phyloP scores from a whole-genome alignment of 345 rosid genomes.

The Hypericum perforatum region DNA sequence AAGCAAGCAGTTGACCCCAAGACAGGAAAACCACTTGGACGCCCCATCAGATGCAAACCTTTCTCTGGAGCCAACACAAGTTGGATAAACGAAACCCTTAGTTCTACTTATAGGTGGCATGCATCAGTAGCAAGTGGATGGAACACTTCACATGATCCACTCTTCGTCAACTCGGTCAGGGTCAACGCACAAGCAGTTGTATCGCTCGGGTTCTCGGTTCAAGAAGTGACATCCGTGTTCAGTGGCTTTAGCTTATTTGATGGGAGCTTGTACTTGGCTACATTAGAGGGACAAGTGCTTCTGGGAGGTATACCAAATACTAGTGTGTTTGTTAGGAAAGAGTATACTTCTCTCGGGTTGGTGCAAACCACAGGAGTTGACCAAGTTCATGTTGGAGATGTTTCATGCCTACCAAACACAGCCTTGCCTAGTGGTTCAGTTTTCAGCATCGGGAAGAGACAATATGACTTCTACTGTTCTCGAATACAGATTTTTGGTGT shows the following conservation, averaged over 20 bases:
- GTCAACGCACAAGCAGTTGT: slow-evolving; percentile 20
- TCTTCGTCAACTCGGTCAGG: slow-evolving; percentile 22
- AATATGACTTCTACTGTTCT: slow-evolving; percentile 25
- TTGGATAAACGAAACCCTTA: slow-evolving; percentile 31
- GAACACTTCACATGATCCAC: slow-evolving; percentile 16
- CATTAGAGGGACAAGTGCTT: slow-evolving; percentile 24
- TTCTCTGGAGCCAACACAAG: slow-evolving; percentile 8
- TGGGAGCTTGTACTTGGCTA: slow-evolving; percentile 33
- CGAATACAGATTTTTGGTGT: slow-evolving; percentile 21
- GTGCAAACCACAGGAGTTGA: neutral
- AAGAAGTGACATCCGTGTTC: slow-evolving; percentile 13
- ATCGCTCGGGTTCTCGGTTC: slow-evolving; percentile 30
- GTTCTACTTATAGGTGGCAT: slow-evolving; percentile 13
- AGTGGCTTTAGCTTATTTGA: slow-evolving; percentile 19
- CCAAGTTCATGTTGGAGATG: neutral
- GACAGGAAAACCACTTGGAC: slow-evolving; percentile 31
- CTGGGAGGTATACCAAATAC: slow-evolving; percentile 3
- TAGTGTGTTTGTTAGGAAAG: slow-evolving; percentile 1
- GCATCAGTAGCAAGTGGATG: slow-evolving; percentile 28
- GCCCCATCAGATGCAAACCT: slow-evolving; percentile 11
- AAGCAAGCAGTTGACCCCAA: slow-evolving; percentile 24
- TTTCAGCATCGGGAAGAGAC: slow-evolving; percentile 8
- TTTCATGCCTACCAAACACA: slow-evolving; percentile 16
- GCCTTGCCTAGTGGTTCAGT: neutral
- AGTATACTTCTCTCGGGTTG: slow-evolving; percentile 1